Conservation (phyloP, 2,329 filamentous ascomycete species). For the Hymenoscyphus albidus region DNA sequence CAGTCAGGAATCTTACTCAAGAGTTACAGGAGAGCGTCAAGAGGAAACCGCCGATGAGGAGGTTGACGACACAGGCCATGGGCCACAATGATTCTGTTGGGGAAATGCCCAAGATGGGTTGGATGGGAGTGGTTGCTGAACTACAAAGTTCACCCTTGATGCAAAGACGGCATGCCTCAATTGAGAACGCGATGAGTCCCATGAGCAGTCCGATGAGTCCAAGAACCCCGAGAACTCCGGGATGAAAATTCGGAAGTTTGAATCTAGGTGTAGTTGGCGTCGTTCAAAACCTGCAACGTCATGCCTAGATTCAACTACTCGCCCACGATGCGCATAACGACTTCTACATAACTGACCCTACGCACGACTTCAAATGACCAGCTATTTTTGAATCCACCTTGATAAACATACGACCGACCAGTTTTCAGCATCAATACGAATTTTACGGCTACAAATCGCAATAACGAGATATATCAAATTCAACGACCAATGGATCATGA, state of each 20-base stretch:
- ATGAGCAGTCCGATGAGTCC: slow-evolving; percentile 14
- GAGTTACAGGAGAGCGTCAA: slow-evolving; percentile 29
- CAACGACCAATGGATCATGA: slow-evolving; percentile 1
- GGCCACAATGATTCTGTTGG: slow-evolving; percentile 49
- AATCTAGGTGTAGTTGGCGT: not conserved
- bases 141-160: slow-evolving; percentile 58
- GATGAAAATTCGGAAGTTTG: not conserved
- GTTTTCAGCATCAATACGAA: not conserved
- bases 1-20: slow-evolving; percentile 23
- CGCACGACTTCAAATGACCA: not conserved
- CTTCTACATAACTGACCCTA: not conserved
- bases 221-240: not conserved
- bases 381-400: not conserved
- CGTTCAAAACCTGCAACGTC: not conserved
- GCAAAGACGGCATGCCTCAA: slow-evolving; percentile 59
- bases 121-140: slow-evolving; percentile 61
- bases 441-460: not conserved
- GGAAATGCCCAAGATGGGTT: slow-evolving; percentile 50
- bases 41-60: slow-evolving; percentile 43
- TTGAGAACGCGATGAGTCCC: slow-evolving; percentile 53
- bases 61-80: slow-evolving; percentile 49
- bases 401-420: not conserved
- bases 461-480: not conserved
- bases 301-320: not conserved
- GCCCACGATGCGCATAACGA: not conserved